Conservation (phyloP, 768 basidiomycete genomes). For the Suillus lakei region DNA sequence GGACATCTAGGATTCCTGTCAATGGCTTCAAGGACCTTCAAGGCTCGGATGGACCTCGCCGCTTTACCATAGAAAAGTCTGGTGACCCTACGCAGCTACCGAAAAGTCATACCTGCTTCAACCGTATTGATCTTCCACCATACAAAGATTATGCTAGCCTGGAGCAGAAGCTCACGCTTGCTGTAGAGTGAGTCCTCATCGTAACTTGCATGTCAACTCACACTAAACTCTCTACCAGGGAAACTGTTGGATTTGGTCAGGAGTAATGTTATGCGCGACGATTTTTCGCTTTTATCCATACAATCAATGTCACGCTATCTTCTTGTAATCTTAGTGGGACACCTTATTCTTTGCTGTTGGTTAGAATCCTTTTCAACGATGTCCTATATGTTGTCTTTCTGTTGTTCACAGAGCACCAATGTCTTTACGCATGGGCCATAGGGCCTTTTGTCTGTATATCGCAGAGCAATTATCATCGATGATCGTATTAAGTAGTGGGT, state of each 20-base stretch:
- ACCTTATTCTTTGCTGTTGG: slow-evolving; percentile 19
- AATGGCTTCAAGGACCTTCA: slow-evolving; percentile 99
- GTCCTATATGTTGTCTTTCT: background rate
- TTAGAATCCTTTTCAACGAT: background rate
- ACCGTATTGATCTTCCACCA: slow-evolving; percentile 94
- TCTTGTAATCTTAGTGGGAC: slow-evolving; percentile 34
- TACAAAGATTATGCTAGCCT: slow-evolving; percentile 95
- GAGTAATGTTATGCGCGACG: slow-evolving; percentile 54
- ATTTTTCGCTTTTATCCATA: slow-evolving; percentile 12
- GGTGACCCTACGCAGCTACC: slow-evolving; percentile 96
- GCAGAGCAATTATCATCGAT: background rate
- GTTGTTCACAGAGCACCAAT: background rate
- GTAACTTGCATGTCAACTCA: slow-evolving; percentile 14
- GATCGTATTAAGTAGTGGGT: background rate
- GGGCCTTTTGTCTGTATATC: background rate
- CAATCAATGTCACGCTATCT: slow-evolving; percentile 27
- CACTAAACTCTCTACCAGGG: slow-evolving; percentile 49
- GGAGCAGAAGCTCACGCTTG: slow-evolving; percentile 94
- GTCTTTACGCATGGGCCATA: background rate
- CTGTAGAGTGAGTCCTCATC: slow-evolving; percentile 77
- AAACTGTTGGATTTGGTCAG: slow-evolving; percentile 94
- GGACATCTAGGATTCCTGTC: slow-evolving; percentile 95
- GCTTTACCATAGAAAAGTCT: slow-evolving; percentile 99
- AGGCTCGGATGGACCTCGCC: slow-evolving; percentile 94
- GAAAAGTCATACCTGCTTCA: slow-evolving; percentile 98